These are phyloP conservation scores for Phytophthora agathidicida DNA, from an alignment of 352 stramenopile species.

Conservation along the genomic window DNA sequence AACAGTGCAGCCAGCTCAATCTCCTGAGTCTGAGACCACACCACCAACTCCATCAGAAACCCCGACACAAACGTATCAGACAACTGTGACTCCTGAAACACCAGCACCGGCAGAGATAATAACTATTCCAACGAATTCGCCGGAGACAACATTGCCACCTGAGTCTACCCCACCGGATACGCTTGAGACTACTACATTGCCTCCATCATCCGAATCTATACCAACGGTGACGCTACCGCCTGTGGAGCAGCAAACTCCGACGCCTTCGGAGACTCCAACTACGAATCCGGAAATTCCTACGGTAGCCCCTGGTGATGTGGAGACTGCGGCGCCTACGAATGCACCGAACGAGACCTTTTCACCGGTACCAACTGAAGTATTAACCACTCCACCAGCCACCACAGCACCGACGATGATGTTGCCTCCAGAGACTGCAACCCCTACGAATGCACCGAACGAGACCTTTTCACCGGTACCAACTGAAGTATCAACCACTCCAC, in stretches of 20 bases:
- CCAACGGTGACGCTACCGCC: background rate
- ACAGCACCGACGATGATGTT: background rate
- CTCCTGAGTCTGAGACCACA: background rate
- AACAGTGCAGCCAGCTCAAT: background rate
- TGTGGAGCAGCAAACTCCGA: background rate
- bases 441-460: background rate
- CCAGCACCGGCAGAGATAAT: background rate
- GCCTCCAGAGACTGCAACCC: conserved; percentile 1
- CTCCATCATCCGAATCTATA: conserved; percentile 1
- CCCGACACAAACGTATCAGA: conserved; percentile 2
- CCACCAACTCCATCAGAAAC: conserved; percentile 3
- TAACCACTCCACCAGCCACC: background rate
- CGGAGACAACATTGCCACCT: background rate
- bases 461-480: background rate
- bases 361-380: background rate
- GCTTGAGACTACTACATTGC: too few relatives aligned
- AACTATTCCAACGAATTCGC: background rate
- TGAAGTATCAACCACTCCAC: background rate
- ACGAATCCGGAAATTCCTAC: background rate
- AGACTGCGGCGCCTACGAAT: conserved; percentile 4
- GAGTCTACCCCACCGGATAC: too few relatives aligned
- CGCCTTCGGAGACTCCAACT: background rate
- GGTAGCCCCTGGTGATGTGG: background rate
- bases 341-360: background rate
- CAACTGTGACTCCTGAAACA: conserved; percentile 1